phyloP scores from a whole-genome alignment of 352 stramenopile species.

The Phytopythium kandeliae region DNA sequence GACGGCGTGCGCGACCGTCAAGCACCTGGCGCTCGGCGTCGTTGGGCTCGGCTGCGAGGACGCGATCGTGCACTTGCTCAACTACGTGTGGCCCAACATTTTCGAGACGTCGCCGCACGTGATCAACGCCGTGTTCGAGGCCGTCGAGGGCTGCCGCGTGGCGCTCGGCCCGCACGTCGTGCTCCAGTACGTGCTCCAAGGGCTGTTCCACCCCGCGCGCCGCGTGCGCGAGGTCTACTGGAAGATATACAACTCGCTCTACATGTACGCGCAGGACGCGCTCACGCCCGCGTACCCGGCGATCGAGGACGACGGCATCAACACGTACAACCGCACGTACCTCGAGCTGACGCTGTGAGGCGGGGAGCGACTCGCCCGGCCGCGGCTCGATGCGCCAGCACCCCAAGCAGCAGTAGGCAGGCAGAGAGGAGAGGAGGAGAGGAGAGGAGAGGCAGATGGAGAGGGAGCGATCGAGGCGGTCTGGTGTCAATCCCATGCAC shows the following conservation, averaged over 20 bases:
- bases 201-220: conserved; percentile 97
- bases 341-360: conserved; percentile 85
- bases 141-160: conserved; percentile 96
- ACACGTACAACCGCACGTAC: conserved; percentile 94
- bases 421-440: too few relatives aligned
- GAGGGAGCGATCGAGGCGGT: too few relatives aligned
- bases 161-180: conserved; percentile 95
- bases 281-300: conserved; percentile 96
- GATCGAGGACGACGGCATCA: conserved; percentile 94
- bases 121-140: conserved; percentile 98
- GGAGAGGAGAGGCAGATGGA: too few relatives aligned
- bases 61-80: conserved; percentile 96
- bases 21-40: conserved; percentile 97
- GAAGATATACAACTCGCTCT: conserved; percentile 99
- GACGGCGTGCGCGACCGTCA: conserved; percentile 96
- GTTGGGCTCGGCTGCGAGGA: conserved; percentile 97
- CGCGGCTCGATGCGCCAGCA: neutral
- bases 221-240: conserved; percentile 99
- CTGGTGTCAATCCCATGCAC: too few relatives aligned
- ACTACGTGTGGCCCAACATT: conserved; percentile 99
- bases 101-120: conserved; percentile 99
- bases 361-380: neutral
- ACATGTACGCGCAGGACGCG: conserved; percentile 98
- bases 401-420: too few relatives aligned
- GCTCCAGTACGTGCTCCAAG: conserved; percentile 97